Evolutionary conservation across 495 filamentous ascomycete species (phyloP).

Genomic region (Endocarpon pusillum): DNA sequence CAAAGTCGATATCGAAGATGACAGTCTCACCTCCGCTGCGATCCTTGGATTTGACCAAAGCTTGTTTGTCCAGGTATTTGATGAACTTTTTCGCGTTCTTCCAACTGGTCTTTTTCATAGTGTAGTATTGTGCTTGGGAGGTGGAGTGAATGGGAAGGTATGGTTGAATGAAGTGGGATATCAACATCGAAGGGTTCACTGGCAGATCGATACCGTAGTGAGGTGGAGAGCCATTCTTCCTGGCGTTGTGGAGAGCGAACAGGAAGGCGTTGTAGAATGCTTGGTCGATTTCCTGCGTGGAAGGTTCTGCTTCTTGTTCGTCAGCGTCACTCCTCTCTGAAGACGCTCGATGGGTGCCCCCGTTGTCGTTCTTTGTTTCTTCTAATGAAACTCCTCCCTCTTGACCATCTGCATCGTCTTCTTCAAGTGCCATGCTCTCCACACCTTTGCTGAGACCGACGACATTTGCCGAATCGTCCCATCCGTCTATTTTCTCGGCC

Average conservation of each 20-base stretch:
- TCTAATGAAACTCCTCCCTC: constrained; percentile 26
- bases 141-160: constrained; percentile 44
- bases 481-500: constrained; percentile 32
- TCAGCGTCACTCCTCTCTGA: constrained; percentile 10
- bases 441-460: constrained; percentile 7
- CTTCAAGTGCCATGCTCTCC: constrained; percentile 13
- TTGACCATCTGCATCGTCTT: constrained; percentile 18
- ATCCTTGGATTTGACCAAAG: constrained; percentile 47
- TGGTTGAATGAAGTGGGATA: constrained; percentile 48
- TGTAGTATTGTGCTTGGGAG: constrained; percentile 37
- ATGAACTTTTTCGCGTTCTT: constrained; percentile 62
- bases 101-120: constrained; percentile 62
- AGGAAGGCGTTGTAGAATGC: constrained; percentile 52
- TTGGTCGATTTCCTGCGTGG: constrained; percentile 49
- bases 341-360: constrained; percentile 12
- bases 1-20: constrained; percentile 50
- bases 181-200: constrained; percentile 44
- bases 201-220: constrained; percentile 43
- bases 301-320: constrained; percentile 25
- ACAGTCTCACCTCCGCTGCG: constrained; percentile 48
- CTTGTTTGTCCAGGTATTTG: constrained; percentile 48
- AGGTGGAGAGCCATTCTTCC: constrained; percentile 31
- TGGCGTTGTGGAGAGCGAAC: constrained; percentile 41
- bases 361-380: constrained; percentile 11
- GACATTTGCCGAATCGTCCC: constrained; percentile 18